These are phyloP conservation scores for Phyllosticta citriasiana DNA, from an alignment of 2,329 filamentous ascomycete species.

Conservation along the genomic window DNA sequence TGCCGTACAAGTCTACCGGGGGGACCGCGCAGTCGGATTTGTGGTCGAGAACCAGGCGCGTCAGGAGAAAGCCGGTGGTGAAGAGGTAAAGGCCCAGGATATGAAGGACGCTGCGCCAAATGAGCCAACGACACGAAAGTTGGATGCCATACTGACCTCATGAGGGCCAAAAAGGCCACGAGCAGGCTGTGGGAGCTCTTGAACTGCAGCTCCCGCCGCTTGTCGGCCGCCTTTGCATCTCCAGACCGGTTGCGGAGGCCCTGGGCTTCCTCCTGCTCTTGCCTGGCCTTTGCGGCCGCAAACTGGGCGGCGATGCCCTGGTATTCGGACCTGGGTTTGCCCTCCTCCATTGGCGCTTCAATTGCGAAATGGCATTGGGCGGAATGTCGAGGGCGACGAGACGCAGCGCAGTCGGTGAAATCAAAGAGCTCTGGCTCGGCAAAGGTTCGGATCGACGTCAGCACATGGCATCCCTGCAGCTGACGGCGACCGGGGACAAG, in stretches of 20 bases:
- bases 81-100: slow-evolving; percentile 79
- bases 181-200: slow-evolving; percentile 43
- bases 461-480: background rate
- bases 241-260: slow-evolving; percentile 19
- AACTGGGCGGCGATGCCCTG: slow-evolving; percentile 27
- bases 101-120: slow-evolving; percentile 53
- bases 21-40: slow-evolving; percentile 67
- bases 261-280: slow-evolving; percentile 23
- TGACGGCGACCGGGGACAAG: background rate
- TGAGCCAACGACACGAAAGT: background rate
- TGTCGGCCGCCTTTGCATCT: slow-evolving; percentile 26
- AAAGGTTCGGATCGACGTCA: slow-evolving; percentile 1
- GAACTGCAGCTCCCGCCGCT: slow-evolving; percentile 39
- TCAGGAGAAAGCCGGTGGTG: slow-evolving; percentile 88
- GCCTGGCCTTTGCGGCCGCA: slow-evolving; percentile 24
- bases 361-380: background rate
- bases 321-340: slow-evolving; percentile 22
- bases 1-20: slow-evolving; percentile 46
- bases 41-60: slow-evolving; percentile 68
- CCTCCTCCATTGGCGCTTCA: slow-evolving; percentile 25
- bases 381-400: background rate
- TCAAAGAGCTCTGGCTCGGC: background rate
- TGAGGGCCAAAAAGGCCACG: slow-evolving; percentile 58
- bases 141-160: slow-evolving; percentile 39
- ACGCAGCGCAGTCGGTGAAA: background rate